A percentile compares a stretch with the other conserved stretches of the same genome.
phyloP scores from a whole-genome alignment of 495 filamentous ascomycete species.

The Tuber aestivum region DNA sequence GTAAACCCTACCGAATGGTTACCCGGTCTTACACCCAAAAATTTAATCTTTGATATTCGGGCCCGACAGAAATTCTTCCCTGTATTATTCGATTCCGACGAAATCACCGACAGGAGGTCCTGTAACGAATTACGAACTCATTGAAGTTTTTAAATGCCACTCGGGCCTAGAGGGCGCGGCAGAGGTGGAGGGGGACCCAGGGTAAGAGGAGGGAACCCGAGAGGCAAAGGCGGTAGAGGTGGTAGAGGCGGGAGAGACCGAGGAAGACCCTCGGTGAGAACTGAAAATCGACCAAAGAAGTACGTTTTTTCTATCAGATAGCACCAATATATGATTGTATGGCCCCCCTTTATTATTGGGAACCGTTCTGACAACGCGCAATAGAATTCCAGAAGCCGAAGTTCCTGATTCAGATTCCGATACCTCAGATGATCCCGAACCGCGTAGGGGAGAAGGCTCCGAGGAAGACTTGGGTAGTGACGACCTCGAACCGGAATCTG shows the following conservation, averaged over 20 bases:
- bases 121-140: background rate
- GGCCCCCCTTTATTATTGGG: background rate
- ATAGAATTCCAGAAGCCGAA: conserved; percentile 23
- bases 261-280: conserved; percentile 24
- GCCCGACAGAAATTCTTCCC: background rate
- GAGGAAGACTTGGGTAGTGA: conserved; percentile 20
- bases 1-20: conserved; percentile 24
- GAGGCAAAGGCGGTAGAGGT: conserved; percentile 27
- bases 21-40: background rate
- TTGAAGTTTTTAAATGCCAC: conserved; percentile 15
- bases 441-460: conserved; percentile 8
- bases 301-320: conserved; percentile 15
- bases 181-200: conserved; percentile 17
- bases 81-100: background rate
- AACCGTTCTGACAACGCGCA: conserved; percentile 4
- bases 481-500: conserved; percentile 35
- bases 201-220: conserved; percentile 34
- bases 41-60: background rate
- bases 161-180: conserved; percentile 24
- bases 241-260: conserved; percentile 35
- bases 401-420: conserved; percentile 23
- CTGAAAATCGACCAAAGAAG: conserved; percentile 37
- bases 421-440: background rate
- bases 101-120: background rate
- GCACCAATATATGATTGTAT: background rate